Evolutionary conservation across 2,329 filamentous ascomycete genomes (phyloP).

Genomic region (Colletotrichum acutatum): DNA sequence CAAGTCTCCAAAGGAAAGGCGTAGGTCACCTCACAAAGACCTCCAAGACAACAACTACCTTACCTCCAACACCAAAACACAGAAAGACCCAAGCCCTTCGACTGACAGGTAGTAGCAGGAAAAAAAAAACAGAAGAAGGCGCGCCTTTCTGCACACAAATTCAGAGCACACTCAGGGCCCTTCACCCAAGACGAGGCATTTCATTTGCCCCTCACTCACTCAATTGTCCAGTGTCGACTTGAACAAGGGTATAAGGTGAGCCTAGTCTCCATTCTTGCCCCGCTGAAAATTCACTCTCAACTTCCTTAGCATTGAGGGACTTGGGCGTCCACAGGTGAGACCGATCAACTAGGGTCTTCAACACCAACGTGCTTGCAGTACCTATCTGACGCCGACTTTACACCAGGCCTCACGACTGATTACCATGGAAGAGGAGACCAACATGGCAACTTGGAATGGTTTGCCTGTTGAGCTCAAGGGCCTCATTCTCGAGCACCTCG

Average conservation of each 20-base stretch:
- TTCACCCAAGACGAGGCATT: neutral
- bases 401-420: neutral
- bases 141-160: neutral
- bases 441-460: conserved; percentile 37
- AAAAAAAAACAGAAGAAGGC: neutral
- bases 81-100: conserved; percentile 5
- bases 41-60: neutral
- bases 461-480: conserved; percentile 35
- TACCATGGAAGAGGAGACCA: conserved; percentile 23
- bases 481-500: conserved; percentile 28
- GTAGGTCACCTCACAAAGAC: conserved; percentile 14
- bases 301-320: conserved; percentile 7
- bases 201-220: neutral
- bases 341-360: neutral
- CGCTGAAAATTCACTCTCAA: conserved; percentile 23
- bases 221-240: neutral
- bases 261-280: conserved; percentile 15
- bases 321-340: conserved; percentile 1
- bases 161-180: no score
- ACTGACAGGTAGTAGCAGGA: neutral
- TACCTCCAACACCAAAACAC: neutral
- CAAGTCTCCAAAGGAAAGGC: neutral
- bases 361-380: neutral
- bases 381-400: neutral
- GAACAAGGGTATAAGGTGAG: neutral